These are phyloP conservation scores for Uronychia setigera DNA, from an alignment of 73 alveolate genomes.

Conservation along the genomic window DNA sequence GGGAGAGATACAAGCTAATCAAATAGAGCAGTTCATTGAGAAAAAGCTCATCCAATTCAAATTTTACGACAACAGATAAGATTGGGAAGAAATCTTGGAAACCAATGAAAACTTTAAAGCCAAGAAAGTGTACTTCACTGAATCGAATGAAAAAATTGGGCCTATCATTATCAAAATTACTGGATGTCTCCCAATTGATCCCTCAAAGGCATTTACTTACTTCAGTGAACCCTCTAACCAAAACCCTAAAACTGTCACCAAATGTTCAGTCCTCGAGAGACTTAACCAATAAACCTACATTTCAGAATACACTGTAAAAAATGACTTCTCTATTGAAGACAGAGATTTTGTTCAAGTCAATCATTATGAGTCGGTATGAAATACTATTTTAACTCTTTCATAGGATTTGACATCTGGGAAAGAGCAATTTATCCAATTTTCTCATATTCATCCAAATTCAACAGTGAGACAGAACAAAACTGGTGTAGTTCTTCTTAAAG, in stretches of 20 bases:
- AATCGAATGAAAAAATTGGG: not conserved
- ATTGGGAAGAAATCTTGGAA: too few species aligned
- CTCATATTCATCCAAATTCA: not conserved
- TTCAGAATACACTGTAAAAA: not conserved
- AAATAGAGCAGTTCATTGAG: too few species aligned
- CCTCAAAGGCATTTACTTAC: not conserved
- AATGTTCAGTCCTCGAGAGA: not conserved
- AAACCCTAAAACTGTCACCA: not conserved
- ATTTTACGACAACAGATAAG: too few species aligned
- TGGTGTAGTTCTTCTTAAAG: not conserved
- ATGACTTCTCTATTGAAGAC: not conserved
- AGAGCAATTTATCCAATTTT: not conserved
- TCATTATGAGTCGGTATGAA: not conserved
- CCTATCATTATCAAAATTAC: not conserved
- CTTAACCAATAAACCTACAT: not conserved
- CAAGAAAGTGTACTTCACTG: too few species aligned
- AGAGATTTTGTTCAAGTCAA: not conserved
- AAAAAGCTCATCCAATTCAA: too few species aligned
- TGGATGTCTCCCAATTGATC: not conserved
- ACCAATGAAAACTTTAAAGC: too few species aligned
- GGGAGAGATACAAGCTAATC: too few species aligned
- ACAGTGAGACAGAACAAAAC: not conserved
- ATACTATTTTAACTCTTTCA: too few species aligned
- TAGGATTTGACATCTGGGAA: not conserved
- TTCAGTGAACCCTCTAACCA: not conserved